Conservation (phyloP, 1,139 yeast genomes). For the Blastobotrys elegans region DNA sequence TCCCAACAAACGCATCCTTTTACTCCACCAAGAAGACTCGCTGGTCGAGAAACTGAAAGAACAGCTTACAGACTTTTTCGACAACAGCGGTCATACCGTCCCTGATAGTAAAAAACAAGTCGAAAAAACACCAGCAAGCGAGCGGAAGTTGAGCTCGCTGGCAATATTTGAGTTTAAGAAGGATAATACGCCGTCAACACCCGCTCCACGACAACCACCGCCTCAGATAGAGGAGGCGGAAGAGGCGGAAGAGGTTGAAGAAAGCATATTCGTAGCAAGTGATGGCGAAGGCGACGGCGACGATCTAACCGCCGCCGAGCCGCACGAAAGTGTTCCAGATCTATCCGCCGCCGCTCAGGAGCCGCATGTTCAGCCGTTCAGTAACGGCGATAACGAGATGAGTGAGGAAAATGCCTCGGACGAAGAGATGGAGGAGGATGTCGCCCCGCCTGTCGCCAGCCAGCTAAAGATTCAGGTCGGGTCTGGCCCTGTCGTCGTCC, state of each 20-base stretch:
- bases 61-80: slow-evolving; percentile 24
- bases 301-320: neutral
- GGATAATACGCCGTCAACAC: neutral
- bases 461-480: neutral
- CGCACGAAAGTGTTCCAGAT: neutral
- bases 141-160: neutral
- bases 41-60: slow-evolving; percentile 47
- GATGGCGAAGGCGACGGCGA: neutral
- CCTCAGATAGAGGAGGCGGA: neutral
- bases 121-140: neutral
- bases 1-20: slow-evolving; percentile 77
- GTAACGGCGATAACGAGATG: neutral
- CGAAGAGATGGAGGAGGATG: neutral
- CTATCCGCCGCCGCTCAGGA: too few species aligned
- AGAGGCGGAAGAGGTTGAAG: neutral
- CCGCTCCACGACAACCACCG: neutral
- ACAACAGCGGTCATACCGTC: slow-evolving; percentile 27
- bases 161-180: slow-evolving; percentile 5
- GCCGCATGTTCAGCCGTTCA: too few species aligned
- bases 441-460: slow-evolving; percentile 3
- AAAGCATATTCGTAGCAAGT: neutral
- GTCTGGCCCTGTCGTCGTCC: neutral
- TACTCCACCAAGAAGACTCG: slow-evolving; percentile 60
- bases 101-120: slow-evolving; percentile 22
- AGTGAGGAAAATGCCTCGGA: neutral